phyloP scores from a whole-genome alignment of 2,329 filamentous ascomycete species.

The Talaromyces sp. region DNA sequence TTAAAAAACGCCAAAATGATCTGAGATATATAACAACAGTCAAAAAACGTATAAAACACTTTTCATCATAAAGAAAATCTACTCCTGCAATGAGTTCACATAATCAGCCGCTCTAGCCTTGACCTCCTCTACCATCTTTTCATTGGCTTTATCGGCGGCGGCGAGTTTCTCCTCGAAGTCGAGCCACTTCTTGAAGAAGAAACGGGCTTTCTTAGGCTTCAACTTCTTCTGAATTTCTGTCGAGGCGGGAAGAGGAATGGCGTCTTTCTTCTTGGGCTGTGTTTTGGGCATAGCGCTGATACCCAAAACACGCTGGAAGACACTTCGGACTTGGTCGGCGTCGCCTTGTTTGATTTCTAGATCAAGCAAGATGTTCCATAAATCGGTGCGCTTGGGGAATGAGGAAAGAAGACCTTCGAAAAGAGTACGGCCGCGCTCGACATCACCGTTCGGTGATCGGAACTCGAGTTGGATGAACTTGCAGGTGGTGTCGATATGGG shows the following conservation, averaged over 20 bases:
- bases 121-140: slow-evolving; percentile 67
- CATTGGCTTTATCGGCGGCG: slow-evolving; percentile 53
- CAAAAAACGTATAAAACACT: slow-evolving; percentile 1
- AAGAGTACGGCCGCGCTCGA: slow-evolving; percentile 89
- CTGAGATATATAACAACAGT: not conserved
- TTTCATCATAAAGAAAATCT: slow-evolving; percentile 10
- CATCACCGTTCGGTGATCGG: slow-evolving; percentile 73
- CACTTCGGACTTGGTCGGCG: slow-evolving; percentile 63
- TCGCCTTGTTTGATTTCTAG: slow-evolving; percentile 67
- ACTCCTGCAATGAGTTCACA: slow-evolving; percentile 49
- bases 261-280: slow-evolving; percentile 30
- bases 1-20: not conserved
- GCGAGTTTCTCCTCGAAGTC: slow-evolving; percentile 72
- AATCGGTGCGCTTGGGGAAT: slow-evolving; percentile 83
- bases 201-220: slow-evolving; percentile 77
- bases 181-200: slow-evolving; percentile 89
- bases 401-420: slow-evolving; percentile 83
- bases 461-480: slow-evolving; percentile 94
- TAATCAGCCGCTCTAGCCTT: slow-evolving; percentile 68
- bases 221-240: slow-evolving; percentile 58
- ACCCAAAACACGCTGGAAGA: slow-evolving; percentile 73
- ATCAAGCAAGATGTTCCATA: slow-evolving; percentile 91
- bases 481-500: slow-evolving; percentile 71
- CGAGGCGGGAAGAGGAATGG: slow-evolving; percentile 26
- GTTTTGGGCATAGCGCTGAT: slow-evolving; percentile 35